phyloP scores from a whole-genome alignment of 371 early-diverging fungal species.

The Mortierella sp. region DNA sequence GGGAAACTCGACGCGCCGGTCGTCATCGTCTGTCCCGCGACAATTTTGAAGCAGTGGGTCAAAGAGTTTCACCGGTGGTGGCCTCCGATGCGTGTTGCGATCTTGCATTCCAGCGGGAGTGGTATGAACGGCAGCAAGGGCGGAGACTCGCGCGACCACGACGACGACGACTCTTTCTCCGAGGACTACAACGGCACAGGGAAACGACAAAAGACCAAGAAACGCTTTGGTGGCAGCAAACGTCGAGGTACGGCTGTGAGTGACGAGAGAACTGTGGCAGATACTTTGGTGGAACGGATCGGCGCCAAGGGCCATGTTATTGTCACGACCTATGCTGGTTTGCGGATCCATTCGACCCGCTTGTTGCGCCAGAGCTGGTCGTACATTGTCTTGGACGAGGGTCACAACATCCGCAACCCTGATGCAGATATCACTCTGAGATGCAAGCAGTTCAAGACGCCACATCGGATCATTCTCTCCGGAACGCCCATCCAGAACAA shows the following conservation, averaged over 20 bases:
- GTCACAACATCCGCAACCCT: slow-evolving; percentile 98
- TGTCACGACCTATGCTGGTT: slow-evolving; percentile 90
- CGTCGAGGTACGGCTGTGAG: slow-evolving; percentile 18
- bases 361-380: slow-evolving; percentile 87
- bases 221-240: slow-evolving; percentile 30
- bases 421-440: slow-evolving; percentile 90
- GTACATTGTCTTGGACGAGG: slow-evolving; percentile 97
- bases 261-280: slow-evolving; percentile 46
- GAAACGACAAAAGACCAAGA: slow-evolving; percentile 44
- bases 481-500: slow-evolving; percentile 99
- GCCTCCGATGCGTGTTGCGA: slow-evolving; percentile 92
- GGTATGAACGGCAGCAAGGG: slow-evolving; percentile 64
- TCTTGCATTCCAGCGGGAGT: slow-evolving; percentile 89
- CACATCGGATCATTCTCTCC: slow-evolving; percentile 91
- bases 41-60: slow-evolving; percentile 97
- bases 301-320: slow-evolving; percentile 80
- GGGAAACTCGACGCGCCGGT: slow-evolving; percentile 68
- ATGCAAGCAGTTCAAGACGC: slow-evolving; percentile 90
- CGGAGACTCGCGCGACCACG: slow-evolving; percentile 8
- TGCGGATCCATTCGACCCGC: slow-evolving; percentile 76
- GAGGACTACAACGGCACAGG: slow-evolving; percentile 28
- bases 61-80: slow-evolving; percentile 97
- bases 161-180: slow-evolving; percentile 41
- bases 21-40: slow-evolving; percentile 96
- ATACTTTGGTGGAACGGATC: slow-evolving; percentile 58